Base-by-base conservation (phyloP, 139 green algal genomes). In the Eudorina sp. region DNA sequence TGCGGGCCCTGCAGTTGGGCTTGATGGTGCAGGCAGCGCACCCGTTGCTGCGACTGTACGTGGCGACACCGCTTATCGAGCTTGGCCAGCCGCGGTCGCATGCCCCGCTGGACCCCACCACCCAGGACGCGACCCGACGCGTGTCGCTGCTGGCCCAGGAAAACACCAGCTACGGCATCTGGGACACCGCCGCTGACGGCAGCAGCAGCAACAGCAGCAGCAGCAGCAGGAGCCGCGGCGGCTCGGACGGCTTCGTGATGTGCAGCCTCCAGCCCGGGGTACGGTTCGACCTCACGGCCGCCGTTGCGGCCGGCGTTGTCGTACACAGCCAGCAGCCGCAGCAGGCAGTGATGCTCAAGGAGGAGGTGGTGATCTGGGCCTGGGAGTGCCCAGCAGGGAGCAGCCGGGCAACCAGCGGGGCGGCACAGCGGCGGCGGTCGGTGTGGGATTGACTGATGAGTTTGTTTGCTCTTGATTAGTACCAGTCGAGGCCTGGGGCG, bases 351-450 rank as follows among this genome's bases (percentile, higher is more conserved):
- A 29, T 82, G n/a, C 2, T 82, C 7, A 66, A 46, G 74, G 74
- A 82, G 74, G 74, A 82, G 74, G 46, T 82, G 46, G 74, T 82
- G 46, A 34, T 46, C 29, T 82, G 74, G 74, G n/a, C 3, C 2
- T 82, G 74, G 74, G 4, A 58, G 41, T 23, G 23, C 51, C 36
- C 55, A 66, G 55, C 55, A 5, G 55, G 55, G 55, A n/a, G n/a
- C n/a, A n/a, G n/a, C n/a, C n/a, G n/a, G n/a, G n/a, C n/a, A n/a
- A n/a, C n/a, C n/a, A n/a, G n/a, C n/a, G n/a, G n/a, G n/a, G n/a
- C n/a, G n/a, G n/a, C n/a, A n/a, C n/a, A n/a, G n/a, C n/a, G n/a
- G n/a, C n/a, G n/a, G n/a, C n/a, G n/a, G n/a, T n/a, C n/a, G n/a
- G n/a, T n/a, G n/a, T n/a, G n/a, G n/a, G n/a, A n/a, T n/a, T n/a